Conservation (phyloP, 2,329 filamentous ascomycete genomes). For the Leptographium radiaticola region DNA sequence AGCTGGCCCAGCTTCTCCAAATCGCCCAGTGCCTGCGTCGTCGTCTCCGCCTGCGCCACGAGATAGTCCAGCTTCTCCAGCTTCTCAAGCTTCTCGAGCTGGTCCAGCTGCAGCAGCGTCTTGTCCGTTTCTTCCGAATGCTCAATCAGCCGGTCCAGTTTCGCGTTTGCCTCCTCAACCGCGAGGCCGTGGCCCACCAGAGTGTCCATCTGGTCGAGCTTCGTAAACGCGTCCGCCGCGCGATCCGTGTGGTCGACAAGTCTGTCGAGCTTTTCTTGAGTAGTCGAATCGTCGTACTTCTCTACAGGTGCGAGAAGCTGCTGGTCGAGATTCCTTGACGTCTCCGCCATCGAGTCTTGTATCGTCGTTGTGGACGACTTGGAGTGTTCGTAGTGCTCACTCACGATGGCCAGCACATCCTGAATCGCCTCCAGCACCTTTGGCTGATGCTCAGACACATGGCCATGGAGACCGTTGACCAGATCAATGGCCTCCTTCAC, state of each 20-base stretch:
- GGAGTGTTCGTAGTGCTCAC: constrained; percentile 79
- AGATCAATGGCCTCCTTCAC: constrained; percentile 60
- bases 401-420: constrained; percentile 71
- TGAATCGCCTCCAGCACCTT: constrained; percentile 78
- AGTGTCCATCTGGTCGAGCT: constrained; percentile 7
- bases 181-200: neutral
- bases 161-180: neutral
- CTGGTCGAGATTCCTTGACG: constrained; percentile 38
- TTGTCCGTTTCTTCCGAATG: constrained; percentile 8
- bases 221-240: constrained; percentile 30
- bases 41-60: constrained; percentile 50
- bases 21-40: constrained; percentile 58
- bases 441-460: constrained; percentile 73
- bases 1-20: constrained; percentile 10
- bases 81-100: constrained; percentile 5
- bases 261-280: constrained; percentile 38
- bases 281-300: constrained; percentile 51
- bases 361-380: constrained; percentile 48
- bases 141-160: constrained; percentile 9
- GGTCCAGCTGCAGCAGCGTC: constrained; percentile 4
- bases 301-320: constrained; percentile 45
- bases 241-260: constrained; percentile 37
- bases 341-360: constrained; percentile 46
- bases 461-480: constrained; percentile 63
- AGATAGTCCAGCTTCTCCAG: constrained; percentile 25